Evolutionary conservation across 208 protist genomes (phyloP).

Genomic region (Leishmania braziliensis): DNA sequence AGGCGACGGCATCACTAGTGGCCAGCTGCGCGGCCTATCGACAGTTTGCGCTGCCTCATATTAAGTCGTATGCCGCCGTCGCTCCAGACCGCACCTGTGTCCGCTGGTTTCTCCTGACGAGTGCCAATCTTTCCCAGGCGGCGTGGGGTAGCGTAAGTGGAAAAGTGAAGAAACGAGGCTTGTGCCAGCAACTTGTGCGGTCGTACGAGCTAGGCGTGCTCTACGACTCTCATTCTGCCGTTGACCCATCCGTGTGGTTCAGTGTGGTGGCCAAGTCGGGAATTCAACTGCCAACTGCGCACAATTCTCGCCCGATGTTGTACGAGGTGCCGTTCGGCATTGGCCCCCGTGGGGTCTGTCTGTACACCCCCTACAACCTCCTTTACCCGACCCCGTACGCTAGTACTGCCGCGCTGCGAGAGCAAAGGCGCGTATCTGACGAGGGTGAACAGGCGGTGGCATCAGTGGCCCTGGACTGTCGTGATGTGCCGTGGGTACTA

Average conservation of each 20-base stretch:
- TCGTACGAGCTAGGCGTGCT: constrained; percentile 91
- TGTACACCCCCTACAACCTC: constrained; percentile 66
- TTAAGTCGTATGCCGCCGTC: constrained; percentile 82
- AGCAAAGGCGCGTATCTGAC: background rate
- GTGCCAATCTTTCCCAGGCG: constrained; percentile 84
- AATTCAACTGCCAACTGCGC: constrained; percentile 34
- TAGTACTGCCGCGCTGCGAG: constrained; percentile 47
- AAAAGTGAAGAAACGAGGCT: constrained; percentile 18
- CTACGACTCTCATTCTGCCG: constrained; percentile 48
- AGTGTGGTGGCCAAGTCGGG: constrained; percentile 41
- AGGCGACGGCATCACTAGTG: background rate
- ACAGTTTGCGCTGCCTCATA: constrained; percentile 66
- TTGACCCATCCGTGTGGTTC: constrained; percentile 17
- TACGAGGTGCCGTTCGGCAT: constrained; percentile 23
- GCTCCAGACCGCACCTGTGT: constrained; percentile 29
- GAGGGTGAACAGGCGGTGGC: background rate
- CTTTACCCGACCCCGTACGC: constrained; percentile 62
- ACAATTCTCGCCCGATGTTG: constrained; percentile 23
- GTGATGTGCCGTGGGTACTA: constrained; percentile 81
- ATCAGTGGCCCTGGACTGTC: constrained; percentile 18
- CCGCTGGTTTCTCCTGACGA: constrained; percentile 82
- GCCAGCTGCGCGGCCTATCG: background rate
- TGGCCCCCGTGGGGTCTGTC: background rate
- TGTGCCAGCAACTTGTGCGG: constrained; percentile 38
- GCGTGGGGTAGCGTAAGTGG: constrained; percentile 66